Conservation (phyloP, 768 basidiomycete genomes). For the Psilocybe sp. region DNA sequence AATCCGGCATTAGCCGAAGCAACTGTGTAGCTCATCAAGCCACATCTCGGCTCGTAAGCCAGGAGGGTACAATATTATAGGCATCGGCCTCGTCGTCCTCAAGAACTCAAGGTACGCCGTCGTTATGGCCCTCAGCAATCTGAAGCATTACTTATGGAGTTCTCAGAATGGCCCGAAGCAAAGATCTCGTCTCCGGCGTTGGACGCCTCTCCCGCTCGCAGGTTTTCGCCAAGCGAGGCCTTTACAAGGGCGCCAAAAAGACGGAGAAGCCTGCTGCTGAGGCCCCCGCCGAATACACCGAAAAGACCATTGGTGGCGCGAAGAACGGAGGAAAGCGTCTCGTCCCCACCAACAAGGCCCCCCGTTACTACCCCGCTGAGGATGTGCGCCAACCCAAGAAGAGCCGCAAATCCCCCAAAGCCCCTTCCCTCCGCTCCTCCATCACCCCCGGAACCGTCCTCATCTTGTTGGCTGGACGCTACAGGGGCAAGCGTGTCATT, state of each 20-base stretch:
- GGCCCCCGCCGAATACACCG: conserved; percentile 60
- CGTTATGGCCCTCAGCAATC: conserved; percentile 6
- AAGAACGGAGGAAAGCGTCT: conserved; percentile 90
- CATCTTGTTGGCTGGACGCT: conserved; percentile 96
- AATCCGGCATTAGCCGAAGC: conserved; percentile 35
- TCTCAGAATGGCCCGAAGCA: conserved; percentile 79
- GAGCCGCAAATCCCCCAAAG: conserved; percentile 82
- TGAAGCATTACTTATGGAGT: conserved; percentile 12
- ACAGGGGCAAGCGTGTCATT: conserved; percentile 97
- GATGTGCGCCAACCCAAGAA: conserved; percentile 90
- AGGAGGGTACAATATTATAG: conserved; percentile 35
- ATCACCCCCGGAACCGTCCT: conserved; percentile 94
- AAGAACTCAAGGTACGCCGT: conserved; percentile 45
- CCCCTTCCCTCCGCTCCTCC: conserved; percentile 74
- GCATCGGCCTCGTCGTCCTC: conserved; percentile 51
- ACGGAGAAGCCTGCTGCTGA: conserved; percentile 60
- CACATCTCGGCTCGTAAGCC: conserved; percentile 30
- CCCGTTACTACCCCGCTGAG: conserved; percentile 93
- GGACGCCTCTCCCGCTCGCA: conserved; percentile 83
- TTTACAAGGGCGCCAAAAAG: conserved; percentile 85
- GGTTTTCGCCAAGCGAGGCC: conserved; percentile 75
- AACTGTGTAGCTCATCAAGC: conserved; percentile 46
- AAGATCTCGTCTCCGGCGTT: conserved; percentile 79
- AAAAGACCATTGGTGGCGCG: conserved; percentile 82
- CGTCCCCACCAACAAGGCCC: conserved; percentile 81